Evolutionary conservation across 2,329 filamentous ascomycete species (phyloP).

Genomic region (Harringtonia lauricola): DNA sequence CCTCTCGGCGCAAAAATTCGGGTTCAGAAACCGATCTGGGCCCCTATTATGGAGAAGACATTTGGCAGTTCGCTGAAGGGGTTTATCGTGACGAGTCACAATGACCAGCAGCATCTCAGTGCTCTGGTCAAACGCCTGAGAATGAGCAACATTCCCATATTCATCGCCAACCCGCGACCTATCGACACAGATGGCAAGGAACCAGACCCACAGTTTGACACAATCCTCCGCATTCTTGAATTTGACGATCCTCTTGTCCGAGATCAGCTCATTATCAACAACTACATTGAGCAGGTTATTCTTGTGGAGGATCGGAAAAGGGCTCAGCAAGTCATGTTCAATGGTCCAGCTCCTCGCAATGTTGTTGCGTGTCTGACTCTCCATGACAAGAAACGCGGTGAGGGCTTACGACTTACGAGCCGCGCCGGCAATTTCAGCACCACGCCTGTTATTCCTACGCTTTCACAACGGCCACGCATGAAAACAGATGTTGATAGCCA

Average conservation of each 20-base stretch:
- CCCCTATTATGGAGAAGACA: conserved; percentile 64
- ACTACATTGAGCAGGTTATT: conserved; percentile 73
- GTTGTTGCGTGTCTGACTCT: conserved; percentile 63
- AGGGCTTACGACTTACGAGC: conserved; percentile 47
- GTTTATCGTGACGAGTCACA: conserved; percentile 72
- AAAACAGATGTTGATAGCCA: conserved; percentile 63
- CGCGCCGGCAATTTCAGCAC: conserved; percentile 24
- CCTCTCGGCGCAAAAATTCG: conserved; percentile 72
- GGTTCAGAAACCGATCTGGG: conserved; percentile 73
- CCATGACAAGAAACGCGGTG: conserved; percentile 46
- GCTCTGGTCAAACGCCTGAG: conserved; percentile 49
- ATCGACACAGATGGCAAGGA: conserved; percentile 58
- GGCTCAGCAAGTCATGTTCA: conserved; percentile 60
- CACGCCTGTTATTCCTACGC: conserved; percentile 31
- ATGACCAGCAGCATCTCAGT: conserved; percentile 61
- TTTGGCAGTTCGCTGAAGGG: conserved; percentile 60
- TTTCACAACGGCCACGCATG: conserved; percentile 55
- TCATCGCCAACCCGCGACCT: conserved; percentile 47
- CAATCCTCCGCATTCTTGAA: conserved; percentile 68
- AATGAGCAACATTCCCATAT: conserved; percentile 40
- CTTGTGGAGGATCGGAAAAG: conserved; percentile 58
- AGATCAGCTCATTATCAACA: conserved; percentile 73
- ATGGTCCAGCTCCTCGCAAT: conserved; percentile 50
- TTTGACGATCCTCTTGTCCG: conserved; percentile 71
- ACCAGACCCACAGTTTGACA: conserved; percentile 62